Percentiles rank a stretch among this genome's conserved stretches.
Evolutionary conservation across 768 basidiomycete genomes (phyloP).

Genomic region (Pseudohyphozyma bogoriensis): DNA sequence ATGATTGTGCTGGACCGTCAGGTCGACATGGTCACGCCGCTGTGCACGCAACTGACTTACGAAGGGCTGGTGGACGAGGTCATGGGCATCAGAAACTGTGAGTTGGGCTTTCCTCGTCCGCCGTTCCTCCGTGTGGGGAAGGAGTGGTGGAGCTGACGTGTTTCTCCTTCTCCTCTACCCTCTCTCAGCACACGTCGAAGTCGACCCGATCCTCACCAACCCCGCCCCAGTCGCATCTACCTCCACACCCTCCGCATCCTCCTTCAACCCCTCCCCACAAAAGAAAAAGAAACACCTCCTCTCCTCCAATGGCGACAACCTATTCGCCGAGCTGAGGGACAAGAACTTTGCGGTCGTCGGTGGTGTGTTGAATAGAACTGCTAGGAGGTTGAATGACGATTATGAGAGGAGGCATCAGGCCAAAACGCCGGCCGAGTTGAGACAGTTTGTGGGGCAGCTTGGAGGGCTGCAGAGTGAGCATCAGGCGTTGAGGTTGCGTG

Average conservation of each 20-base stretch:
- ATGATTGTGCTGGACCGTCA: conserved; percentile 81
- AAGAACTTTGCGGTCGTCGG: conserved; percentile 87
- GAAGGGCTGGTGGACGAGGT: conserved; percentile 91
- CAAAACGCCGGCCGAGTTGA: conserved; percentile 80
- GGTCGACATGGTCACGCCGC: conserved; percentile 88
- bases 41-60: conserved; percentile 91
- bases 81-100: conserved; percentile 80
- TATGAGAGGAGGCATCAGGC: conserved; percentile 71
- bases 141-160: too few species aligned
- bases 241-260: conserved; percentile 22
- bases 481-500: conserved; percentile 77
- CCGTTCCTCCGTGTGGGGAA: neutral
- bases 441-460: conserved; percentile 89
- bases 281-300: conserved; percentile 84
- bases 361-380: conserved; percentile 64
- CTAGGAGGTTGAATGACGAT: conserved; percentile 76
- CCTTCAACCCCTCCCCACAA: conserved; percentile 12
- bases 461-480: conserved; percentile 88
- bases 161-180: neutral
- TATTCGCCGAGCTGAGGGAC: conserved; percentile 76
- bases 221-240: conserved; percentile 22
- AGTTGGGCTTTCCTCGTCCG: conserved; percentile 30
- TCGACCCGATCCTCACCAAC: conserved; percentile 39
- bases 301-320: conserved; percentile 62
- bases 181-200: conserved; percentile 40